Evolutionary conservation across 805 yeast species (phyloP).

Genomic region (Yamadazyma ubonensis): DNA sequence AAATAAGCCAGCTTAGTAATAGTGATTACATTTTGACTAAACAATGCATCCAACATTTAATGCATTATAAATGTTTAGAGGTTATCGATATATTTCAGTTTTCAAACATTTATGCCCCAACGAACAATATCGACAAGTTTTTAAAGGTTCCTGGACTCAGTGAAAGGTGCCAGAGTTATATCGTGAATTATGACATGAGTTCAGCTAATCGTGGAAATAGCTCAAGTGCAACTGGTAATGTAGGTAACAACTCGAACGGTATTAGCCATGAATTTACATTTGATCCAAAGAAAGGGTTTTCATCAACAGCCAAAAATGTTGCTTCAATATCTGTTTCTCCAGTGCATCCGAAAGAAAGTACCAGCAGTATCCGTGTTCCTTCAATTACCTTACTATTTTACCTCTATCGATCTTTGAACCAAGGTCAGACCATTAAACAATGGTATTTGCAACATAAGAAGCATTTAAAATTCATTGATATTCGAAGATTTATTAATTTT

Average conservation of each 20-base stretch:
- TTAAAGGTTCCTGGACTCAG: conserved; percentile 63
- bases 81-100: conserved; percentile 88
- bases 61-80: conserved; percentile 84
- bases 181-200: conserved; percentile 34
- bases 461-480: conserved; percentile 63
- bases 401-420: conserved; percentile 74
- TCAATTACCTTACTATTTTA: conserved; percentile 66
- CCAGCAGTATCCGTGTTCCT: conserved; percentile 42
- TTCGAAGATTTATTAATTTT: conserved; percentile 80
- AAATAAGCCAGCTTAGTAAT: conserved; percentile 75
- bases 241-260: too few relatives aligned
- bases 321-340: conserved; percentile 13
- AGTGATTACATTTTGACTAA: conserved; percentile 76
- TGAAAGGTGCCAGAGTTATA: conserved; percentile 82
- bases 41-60: conserved; percentile 85
- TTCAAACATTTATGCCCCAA: conserved; percentile 83
- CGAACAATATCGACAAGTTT: conserved; percentile 71
- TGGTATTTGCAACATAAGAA: conserved; percentile 76
- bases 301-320: not conserved
- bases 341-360: conserved; percentile 11
- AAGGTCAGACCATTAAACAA: conserved; percentile 70
- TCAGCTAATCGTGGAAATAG: conserved; percentile 5
- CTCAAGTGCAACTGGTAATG: conserved; percentile 1
- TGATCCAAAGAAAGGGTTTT: conserved; percentile 2
- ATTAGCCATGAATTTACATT: too few relatives aligned